These are phyloP conservation scores for Pyrenochaeta sp. DNA, from an alignment of 2,329 filamentous ascomycete species.

Conservation along the genomic window DNA sequence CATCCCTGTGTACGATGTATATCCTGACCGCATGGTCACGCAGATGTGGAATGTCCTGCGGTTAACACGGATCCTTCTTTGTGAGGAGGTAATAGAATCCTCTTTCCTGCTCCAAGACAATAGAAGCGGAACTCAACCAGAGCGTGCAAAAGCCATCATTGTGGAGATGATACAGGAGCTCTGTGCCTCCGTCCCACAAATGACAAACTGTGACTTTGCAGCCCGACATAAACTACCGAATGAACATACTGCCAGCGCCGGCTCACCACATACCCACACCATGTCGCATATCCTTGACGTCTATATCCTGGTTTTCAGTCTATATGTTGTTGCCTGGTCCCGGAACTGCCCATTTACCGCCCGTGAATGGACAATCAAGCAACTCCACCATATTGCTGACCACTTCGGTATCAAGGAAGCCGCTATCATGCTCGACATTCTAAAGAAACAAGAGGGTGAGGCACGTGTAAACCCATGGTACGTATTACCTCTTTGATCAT, in stretches of 20 bases:
- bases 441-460: slow-evolving; percentile 5
- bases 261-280: slow-evolving; percentile 17
- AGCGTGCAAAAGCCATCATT: slow-evolving; percentile 25
- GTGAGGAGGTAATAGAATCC: slow-evolving; percentile 32
- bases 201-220: slow-evolving; percentile 31
- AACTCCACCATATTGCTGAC: slow-evolving; percentile 21
- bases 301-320: slow-evolving; percentile 22
- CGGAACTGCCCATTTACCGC: slow-evolving; percentile 4
- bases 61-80: slow-evolving; percentile 42
- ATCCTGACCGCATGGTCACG: slow-evolving; percentile 35
- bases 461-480: slow-evolving; percentile 7
- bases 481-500: neutral
- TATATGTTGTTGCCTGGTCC: slow-evolving; percentile 27
- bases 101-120: slow-evolving; percentile 1
- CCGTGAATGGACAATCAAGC: slow-evolving; percentile 11
- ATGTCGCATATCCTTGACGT: slow-evolving; percentile 24
- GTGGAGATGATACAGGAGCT: slow-evolving; percentile 37
- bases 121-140: neutral
- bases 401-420: slow-evolving; percentile 29
- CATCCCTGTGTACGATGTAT: slow-evolving; percentile 34
- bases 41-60: slow-evolving; percentile 46
- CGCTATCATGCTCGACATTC: slow-evolving; percentile 10
- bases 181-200: slow-evolving; percentile 44
- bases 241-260: neutral
- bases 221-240: slow-evolving; percentile 24